phyloP scores from a whole-genome alignment of 1,284 basidiomycete species.

The Prillingera fragicola region DNA sequence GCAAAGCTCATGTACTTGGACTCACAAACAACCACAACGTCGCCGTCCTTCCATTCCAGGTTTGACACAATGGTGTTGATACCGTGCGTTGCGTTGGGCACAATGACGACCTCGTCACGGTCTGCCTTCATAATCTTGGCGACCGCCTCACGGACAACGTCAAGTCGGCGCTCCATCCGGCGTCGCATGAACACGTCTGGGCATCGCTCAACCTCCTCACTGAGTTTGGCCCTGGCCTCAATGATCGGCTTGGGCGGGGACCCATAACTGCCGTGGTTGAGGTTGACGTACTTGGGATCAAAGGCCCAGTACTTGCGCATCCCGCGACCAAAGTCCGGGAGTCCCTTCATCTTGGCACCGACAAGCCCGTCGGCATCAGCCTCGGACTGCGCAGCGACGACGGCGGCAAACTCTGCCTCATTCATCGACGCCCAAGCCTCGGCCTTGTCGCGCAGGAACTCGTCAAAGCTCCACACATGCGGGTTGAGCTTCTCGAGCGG shows the following conservation, averaged over 20 bases:
- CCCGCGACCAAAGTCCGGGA: conserved; percentile 55
- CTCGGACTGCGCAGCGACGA: conserved; percentile 20
- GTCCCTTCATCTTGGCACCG: conserved; percentile 26
- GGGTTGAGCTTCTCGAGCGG: conserved; percentile 53
- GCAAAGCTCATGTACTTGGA: conserved; percentile 1
- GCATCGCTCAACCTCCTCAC: conserved; percentile 55
- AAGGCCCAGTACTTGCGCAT: conserved; percentile 59
- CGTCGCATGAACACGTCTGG: conserved; percentile 62
- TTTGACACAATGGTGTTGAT: conserved; percentile 63
- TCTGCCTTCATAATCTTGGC: conserved; percentile 54
- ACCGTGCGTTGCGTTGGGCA: conserved; percentile 61
- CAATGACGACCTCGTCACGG: conserved; percentile 61
- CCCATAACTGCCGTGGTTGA: conserved; percentile 69
- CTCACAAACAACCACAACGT: conserved; percentile 54
- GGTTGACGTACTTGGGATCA: conserved; percentile 58
- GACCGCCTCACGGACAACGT: conserved; percentile 52
- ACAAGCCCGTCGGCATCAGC: conserved; percentile 22
- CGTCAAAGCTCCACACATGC: conserved; percentile 58
- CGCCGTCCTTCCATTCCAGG: conserved; percentile 55
- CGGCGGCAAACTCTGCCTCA: conserved; percentile 35
- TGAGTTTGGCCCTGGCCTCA: conserved; percentile 52
- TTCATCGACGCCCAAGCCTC: conserved; percentile 29
- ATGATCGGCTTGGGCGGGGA: conserved; percentile 60
- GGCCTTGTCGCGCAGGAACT: conserved; percentile 36
- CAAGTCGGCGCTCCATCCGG: conserved; percentile 48